phyloP scores from a whole-genome alignment of 2,329 filamentous ascomycete species.

The Botryotinia calthae region DNA sequence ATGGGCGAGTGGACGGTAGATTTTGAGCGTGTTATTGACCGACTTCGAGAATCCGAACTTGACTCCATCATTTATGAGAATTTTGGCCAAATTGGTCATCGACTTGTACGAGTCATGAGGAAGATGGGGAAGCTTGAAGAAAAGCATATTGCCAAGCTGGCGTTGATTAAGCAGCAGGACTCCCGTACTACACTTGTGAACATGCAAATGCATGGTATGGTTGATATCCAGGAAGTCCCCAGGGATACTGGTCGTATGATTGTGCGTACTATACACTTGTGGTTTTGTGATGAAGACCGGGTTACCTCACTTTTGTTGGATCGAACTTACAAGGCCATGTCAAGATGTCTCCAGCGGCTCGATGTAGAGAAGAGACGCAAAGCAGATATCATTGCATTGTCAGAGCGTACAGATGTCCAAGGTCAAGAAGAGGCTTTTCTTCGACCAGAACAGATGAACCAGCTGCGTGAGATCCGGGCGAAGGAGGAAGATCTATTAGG shows the following conservation, averaged over 20 bases:
- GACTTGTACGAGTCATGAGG: slow-evolving; percentile 80
- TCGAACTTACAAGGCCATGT: slow-evolving; percentile 85
- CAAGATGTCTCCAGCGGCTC: slow-evolving; percentile 77
- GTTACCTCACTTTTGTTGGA: slow-evolving; percentile 70
- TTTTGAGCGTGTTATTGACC: slow-evolving; percentile 68
- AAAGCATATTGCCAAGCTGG: slow-evolving; percentile 76
- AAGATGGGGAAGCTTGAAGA: slow-evolving; percentile 94
- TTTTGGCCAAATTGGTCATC: slow-evolving; percentile 73
- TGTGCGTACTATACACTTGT: slow-evolving; percentile 83
- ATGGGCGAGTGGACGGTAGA: slow-evolving; percentile 80
- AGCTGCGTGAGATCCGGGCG: slow-evolving; percentile 57
- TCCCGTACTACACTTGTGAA: slow-evolving; percentile 80
- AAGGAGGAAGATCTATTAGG: slow-evolving; percentile 72
- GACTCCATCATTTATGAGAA: slow-evolving; percentile 77
- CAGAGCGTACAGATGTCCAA: slow-evolving; percentile 80
- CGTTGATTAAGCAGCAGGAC: slow-evolving; percentile 80
- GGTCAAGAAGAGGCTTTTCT: slow-evolving; percentile 75
- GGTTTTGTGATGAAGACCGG: slow-evolving; percentile 81
- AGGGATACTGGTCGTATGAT: slow-evolving; percentile 80
- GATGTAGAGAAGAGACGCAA: slow-evolving; percentile 71
- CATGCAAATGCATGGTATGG: slow-evolving; percentile 81
- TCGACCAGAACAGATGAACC: slow-evolving; percentile 67
- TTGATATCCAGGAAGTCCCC: slow-evolving; percentile 92
- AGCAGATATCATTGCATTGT: slow-evolving; percentile 72
- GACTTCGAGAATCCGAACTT: slow-evolving; percentile 72